These are phyloP conservation scores for Herpomyces periplanetae DNA, from an alignment of 2,329 filamentous ascomycete species.

Conservation along the genomic window DNA sequence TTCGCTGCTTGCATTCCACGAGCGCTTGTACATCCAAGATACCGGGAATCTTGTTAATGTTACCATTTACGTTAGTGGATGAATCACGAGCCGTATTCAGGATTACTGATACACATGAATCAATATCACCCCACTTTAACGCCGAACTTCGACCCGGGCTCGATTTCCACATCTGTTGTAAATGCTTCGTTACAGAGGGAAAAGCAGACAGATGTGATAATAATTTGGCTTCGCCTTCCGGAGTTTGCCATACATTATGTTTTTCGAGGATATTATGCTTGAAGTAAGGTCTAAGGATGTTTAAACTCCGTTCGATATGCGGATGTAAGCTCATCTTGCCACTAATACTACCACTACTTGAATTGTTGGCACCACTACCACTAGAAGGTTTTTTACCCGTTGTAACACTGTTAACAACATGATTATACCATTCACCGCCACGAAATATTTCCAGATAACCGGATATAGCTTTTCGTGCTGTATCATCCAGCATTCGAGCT, in stretches of 20 bases:
- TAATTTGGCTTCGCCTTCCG: slow-evolving; percentile 31
- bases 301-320: slow-evolving; percentile 51
- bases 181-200: slow-evolving; percentile 28
- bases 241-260: slow-evolving; percentile 45
- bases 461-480: slow-evolving; percentile 43
- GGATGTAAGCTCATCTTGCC: slow-evolving; percentile 52
- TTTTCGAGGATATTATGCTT: slow-evolving; percentile 35
- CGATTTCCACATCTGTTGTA: slow-evolving; percentile 67
- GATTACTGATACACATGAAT: too few species aligned
- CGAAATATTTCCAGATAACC: slow-evolving; percentile 66
- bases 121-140: slow-evolving; percentile 79
- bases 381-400: too few species aligned
- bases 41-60: slow-evolving; percentile 18
- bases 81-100: too few species aligned
- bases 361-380: too few species aligned
- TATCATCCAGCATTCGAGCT: slow-evolving; percentile 46
- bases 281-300: slow-evolving; percentile 50
- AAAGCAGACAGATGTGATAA: slow-evolving; percentile 55
- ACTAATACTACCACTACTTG: slow-evolving; percentile 58
- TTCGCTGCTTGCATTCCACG: slow-evolving; percentile 66
- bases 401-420: too few species aligned
- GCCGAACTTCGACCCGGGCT: slow-evolving; percentile 32
- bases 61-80: too few species aligned
- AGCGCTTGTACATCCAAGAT: slow-evolving; percentile 31
- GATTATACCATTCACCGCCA: too few species aligned